Evolutionary conservation across 2,329 filamentous ascomycete species (phyloP).

Genomic region (Fusarium citri): DNA sequence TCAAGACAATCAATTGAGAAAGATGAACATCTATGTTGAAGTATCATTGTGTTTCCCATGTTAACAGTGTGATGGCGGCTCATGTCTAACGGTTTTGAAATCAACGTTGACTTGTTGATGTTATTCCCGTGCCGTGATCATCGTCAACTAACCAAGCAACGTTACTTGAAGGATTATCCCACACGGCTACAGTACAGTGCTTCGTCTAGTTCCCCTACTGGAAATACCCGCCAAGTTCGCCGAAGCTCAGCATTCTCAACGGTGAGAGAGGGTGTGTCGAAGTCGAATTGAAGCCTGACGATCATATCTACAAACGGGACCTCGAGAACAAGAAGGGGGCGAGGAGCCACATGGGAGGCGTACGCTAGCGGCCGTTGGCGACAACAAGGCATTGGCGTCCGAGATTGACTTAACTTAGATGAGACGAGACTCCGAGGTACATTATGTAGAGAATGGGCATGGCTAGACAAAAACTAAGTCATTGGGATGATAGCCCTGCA

Average conservation of each 20-base stretch:
- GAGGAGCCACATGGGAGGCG: constrained; percentile 42
- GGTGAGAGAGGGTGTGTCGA: constrained; percentile 18
- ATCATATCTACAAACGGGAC: constrained; percentile 18
- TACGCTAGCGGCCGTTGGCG: constrained; percentile 46
- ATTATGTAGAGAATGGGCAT: not conserved
- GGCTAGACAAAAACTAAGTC: not conserved
- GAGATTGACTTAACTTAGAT: constrained; percentile 40
- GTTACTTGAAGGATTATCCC: not conserved
- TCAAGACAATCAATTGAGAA: constrained; percentile 3
- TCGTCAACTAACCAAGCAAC: not conserved
- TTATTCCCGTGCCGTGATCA: not conserved
- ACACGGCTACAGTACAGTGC: not conserved
- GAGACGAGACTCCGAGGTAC: constrained; percentile 33
- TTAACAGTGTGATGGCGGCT: not conserved
- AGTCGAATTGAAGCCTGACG: constrained; percentile 18
- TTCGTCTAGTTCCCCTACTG: not conserved
- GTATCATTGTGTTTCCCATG: not conserved
- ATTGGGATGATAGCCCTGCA: constrained; percentile 10
- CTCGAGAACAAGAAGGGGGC: constrained; percentile 21
- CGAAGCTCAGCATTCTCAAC: constrained; percentile 11
- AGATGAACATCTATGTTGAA: not conserved
- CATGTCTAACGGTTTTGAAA: not conserved
- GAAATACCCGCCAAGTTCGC: constrained; percentile 9
- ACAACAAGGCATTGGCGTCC: constrained; percentile 38
- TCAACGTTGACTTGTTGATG: not conserved